Evolutionary conservation across 2,329 filamentous ascomycete species (phyloP).

Genomic region (Sporothrix luriei): DNA sequence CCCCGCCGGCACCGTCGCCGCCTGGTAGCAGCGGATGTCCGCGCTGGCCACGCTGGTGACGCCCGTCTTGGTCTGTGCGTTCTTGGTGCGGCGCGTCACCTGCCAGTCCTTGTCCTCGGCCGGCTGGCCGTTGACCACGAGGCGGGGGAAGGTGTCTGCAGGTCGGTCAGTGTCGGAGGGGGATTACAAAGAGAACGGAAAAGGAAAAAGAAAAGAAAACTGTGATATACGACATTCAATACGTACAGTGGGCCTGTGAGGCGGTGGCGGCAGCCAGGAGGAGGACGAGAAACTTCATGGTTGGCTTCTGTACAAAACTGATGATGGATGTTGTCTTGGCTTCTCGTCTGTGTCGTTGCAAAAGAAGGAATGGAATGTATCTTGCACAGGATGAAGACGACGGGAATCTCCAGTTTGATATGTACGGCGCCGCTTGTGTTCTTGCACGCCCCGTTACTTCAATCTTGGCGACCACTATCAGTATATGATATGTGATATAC

Average conservation of each 20-base stretch:
- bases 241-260: slow-evolving; percentile 39
- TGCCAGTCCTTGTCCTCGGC: slow-evolving; percentile 39
- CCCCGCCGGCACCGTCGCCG: slow-evolving; percentile 46
- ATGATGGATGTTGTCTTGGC: slow-evolving; percentile 3
- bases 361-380: too few species aligned
- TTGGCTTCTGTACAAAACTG: neutral
- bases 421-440: too few species aligned
- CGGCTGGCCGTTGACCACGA: slow-evolving; percentile 34
- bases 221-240: neutral
- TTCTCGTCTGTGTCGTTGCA: neutral
- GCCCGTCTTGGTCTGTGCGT: slow-evolving; percentile 43
- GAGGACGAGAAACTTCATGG: slow-evolving; percentile 37
- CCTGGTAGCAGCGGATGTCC: slow-evolving; percentile 41
- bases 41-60: slow-evolving; percentile 40
- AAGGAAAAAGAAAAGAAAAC: neutral
- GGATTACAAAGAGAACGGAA: neutral
- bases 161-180: neutral
- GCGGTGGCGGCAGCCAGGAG: slow-evolving; percentile 36
- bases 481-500: too few species aligned
- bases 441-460: too few species aligned
- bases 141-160: slow-evolving; percentile 36
- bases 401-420: too few species aligned
- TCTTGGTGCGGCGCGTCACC: slow-evolving; percentile 43
- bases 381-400: too few species aligned
- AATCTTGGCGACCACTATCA: too few species aligned